A percentile compares a stretch with the other conserved stretches of the same genome.
Evolutionary conservation across 2,329 filamentous ascomycete genomes (phyloP).

Genomic region (Cladobotryum mycophilum): DNA sequence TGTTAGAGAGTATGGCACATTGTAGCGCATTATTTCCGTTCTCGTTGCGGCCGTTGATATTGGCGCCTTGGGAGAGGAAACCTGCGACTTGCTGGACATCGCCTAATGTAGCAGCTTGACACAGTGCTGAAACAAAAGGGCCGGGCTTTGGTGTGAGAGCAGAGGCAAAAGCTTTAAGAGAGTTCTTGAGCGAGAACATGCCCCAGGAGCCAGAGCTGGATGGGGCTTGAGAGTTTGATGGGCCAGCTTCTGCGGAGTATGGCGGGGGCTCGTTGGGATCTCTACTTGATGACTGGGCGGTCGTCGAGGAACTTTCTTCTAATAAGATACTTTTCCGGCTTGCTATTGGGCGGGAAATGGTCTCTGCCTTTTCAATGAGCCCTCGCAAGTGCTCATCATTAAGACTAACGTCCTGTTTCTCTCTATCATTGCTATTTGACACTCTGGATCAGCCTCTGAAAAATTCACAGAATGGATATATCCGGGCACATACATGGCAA

Average conservation of each 20-base stretch:
- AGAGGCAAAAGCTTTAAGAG: slow-evolving; percentile 30
- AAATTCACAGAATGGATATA: no score
- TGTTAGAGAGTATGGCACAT: slow-evolving; percentile 27
- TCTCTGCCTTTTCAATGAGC: slow-evolving; percentile 16
- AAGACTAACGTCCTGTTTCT: slow-evolving; percentile 21
- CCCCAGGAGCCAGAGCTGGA: slow-evolving; percentile 15
- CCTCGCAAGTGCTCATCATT: slow-evolving; percentile 14
- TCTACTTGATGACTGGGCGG: slow-evolving; percentile 12
- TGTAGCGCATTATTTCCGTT: slow-evolving; percentile 28
- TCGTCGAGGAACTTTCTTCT: not conserved
- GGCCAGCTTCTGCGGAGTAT: slow-evolving; percentile 15
- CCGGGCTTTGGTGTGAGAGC: slow-evolving; percentile 29
- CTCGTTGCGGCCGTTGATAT: slow-evolving; percentile 31
- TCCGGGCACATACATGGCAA: slow-evolving; percentile 15
- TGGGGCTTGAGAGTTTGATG: slow-evolving; percentile 8
- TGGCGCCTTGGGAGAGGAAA: slow-evolving; percentile 29
- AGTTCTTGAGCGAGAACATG: slow-evolving; percentile 24
- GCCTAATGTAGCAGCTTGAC: slow-evolving; percentile 27
- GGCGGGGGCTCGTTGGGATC: slow-evolving; percentile 20
- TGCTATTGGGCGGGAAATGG: slow-evolving; percentile 14
- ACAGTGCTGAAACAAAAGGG: slow-evolving; percentile 31
- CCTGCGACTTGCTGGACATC: slow-evolving; percentile 28
- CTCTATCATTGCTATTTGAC: slow-evolving; percentile 17
- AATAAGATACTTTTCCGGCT: slow-evolving; percentile 16
- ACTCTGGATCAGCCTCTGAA: no score